A percentile compares a stretch with the other conserved stretches of the same genome.
These are phyloP conservation scores for Berberis vulgaris DNA, from an alignment of 164 flowering plant species.

Conservation along the genomic window DNA sequence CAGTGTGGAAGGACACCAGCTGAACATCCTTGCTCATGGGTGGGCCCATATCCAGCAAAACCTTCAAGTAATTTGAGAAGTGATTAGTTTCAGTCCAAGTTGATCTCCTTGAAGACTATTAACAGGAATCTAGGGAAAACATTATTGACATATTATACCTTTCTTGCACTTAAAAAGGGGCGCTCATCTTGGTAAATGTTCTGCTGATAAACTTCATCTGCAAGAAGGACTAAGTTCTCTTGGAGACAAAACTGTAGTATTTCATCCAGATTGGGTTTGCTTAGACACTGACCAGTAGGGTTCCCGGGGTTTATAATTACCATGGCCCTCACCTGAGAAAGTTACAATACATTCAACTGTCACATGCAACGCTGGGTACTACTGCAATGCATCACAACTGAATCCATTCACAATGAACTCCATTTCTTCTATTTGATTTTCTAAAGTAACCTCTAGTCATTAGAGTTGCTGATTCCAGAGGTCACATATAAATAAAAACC, in stretches of 20 bases:
- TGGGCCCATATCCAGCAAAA: slow-evolving; percentile 81
- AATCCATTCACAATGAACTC: too few species aligned
- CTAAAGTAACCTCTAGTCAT: too few species aligned
- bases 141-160: slow-evolving; percentile 36
- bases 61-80: slow-evolving; percentile 29
- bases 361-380: too few species aligned
- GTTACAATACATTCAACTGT: slow-evolving; percentile 1
- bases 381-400: too few species aligned
- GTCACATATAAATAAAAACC: too few species aligned
- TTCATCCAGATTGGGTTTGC: slow-evolving; percentile 73
- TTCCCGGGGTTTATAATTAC: slow-evolving; percentile 99
- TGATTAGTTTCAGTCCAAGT: neutral
- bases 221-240: slow-evolving; percentile 73
- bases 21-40: slow-evolving; percentile 83
- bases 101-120: neutral
- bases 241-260: slow-evolving; percentile 59
- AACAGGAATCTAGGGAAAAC: neutral
- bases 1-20: slow-evolving; percentile 94
- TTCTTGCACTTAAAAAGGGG: slow-evolving; percentile 81
- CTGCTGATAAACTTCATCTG: slow-evolving; percentile 97
- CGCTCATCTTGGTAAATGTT: slow-evolving; percentile 95
- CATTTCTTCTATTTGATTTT: too few species aligned
- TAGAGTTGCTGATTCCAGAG: too few species aligned
- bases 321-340: slow-evolving; percentile 86
- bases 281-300: slow-evolving; percentile 96